Base-by-base conservation (phyloP, 345 rosid genomes). In the Chamaenerion angustifolium region DNA sequence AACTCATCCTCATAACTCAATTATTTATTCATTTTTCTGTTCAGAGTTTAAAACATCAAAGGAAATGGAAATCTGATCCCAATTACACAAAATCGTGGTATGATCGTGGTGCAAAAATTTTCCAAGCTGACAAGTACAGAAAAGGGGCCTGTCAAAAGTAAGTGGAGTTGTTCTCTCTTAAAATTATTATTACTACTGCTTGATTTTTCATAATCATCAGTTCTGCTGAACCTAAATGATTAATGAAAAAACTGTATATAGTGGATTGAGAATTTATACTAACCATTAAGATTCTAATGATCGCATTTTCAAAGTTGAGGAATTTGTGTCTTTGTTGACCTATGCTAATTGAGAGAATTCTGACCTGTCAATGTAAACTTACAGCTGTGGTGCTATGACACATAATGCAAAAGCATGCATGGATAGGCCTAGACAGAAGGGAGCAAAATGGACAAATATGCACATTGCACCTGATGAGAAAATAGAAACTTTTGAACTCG, bases 321-420 rank as follows among this genome's bases (percentile, higher is more conserved):
- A 8, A 31, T 31, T 31, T 31, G 37, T 31, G 37, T 31, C 37
- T 3, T 31, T 31, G 37, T 31, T 31, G 7, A 31, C 10, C 37
- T 3, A 5, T 31, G 0, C 37, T 31, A 31, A 7, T 31, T 31
- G 8, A 31, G 5, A 5, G 1, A 31, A 31, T 31, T 31, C 37
- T 31, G 37, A 31, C 37, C 7, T 31, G 37, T 31, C 37, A 31
- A 11, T 48, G 35, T 14, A 16, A 57, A 40, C 10, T 52, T 65
- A 27, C 48, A 85, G 93, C 60, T 90, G 94, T 66, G 94, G 98
- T 48, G 96, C 96, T 12, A 75, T 92, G 82, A 83, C 98, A 1
- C 98, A 90, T 59, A 50, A 60, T 69, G 56, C 61, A 0, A 92
- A 80, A 59, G 46, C 81, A 11, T 92, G 96, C 71, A 76, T 79